Conservation (phyloP, 768 basidiomycete species). For the Psilocybe sp. region DNA sequence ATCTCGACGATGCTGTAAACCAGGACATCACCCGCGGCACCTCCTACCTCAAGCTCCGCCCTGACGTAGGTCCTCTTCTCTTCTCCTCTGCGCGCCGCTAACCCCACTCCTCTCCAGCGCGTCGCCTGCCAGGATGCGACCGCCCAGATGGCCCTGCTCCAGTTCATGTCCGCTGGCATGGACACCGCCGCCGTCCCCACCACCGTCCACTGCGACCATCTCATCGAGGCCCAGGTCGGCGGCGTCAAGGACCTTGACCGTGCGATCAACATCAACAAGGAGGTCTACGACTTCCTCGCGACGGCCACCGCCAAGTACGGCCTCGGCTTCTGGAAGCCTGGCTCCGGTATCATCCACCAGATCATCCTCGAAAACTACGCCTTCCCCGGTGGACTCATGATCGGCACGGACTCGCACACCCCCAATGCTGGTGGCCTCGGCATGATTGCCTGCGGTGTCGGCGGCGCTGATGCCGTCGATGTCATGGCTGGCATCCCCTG, state of each 20-base stretch:
- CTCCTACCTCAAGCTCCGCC: constrained; percentile 96
- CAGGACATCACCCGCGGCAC: constrained; percentile 90
- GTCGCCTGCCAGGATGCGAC: constrained; percentile 92
- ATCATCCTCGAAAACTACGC: constrained; percentile 99
- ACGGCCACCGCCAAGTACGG: constrained; percentile 98
- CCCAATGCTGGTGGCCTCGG: constrained; percentile 99
- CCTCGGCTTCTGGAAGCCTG: constrained; percentile 99
- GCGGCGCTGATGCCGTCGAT: constrained; percentile 98
- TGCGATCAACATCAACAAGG: constrained; percentile 92
- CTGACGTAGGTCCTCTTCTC: constrained; percentile 69
- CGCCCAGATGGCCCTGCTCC: constrained; percentile 97
- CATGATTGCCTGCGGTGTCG: constrained; percentile 99
- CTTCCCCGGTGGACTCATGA: constrained; percentile 99
- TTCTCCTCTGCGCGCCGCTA: neutral
- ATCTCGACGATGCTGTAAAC: constrained; percentile 90
- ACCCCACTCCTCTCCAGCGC: constrained; percentile 44
- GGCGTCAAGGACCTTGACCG: constrained; percentile 92
- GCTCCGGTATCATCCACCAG: constrained; percentile 98
- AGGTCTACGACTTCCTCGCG: constrained; percentile 99
- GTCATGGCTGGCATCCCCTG: constrained; percentile 98
- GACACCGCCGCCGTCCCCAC: constrained; percentile 97
- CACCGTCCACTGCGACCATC: constrained; percentile 98
- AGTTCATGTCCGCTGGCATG: constrained; percentile 99
- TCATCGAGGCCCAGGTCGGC: constrained; percentile 96
- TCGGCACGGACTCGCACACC: constrained; percentile 99